Base-by-base conservation (phyloP, 1,139 yeast genomes). In the Waltiozyma sp. region DNA sequence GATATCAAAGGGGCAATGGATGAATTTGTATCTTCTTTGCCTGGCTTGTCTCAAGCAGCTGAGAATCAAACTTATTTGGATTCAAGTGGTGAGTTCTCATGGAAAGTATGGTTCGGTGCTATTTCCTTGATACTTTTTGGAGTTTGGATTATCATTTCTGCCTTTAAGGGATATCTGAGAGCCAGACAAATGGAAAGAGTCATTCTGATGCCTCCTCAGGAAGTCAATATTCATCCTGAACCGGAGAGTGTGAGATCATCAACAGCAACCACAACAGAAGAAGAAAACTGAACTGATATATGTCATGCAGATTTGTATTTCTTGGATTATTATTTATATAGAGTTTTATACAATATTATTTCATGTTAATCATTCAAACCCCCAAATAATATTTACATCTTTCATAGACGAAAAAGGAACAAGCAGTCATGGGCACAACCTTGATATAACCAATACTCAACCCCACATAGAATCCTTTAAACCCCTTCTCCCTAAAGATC, bases 341-440 rank as follows among this genome's bases (percentile, higher is more conserved):
- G 28, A 10, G n/a, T n/a, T n/a, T 4, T 26, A 4, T 5, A 6
- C 10, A 26, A 6, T 26, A 26, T 26, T 21, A 21, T 21, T 21
- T 5, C 23, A 21, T 21, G 23, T 4, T 21, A 4, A 7, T 28
- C 10, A 10, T n/a, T 31, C 34, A 31, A 31, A 31, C 34, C 16
- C 85, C 85, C 48, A 87, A 64, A 40, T 70, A 59, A 51, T 69
- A 65, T 65, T 91, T 91, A 64, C 81, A 72, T 49, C 96, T 72
- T 64, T 91, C 98, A 63, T 91, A 91, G 31, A 89, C 96, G 60
- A 78, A 89, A 62, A 89, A 91, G 15, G 96, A 83, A 62, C 97
- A 89, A 41, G 97, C 95, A 57, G 81, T 91, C 98, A 91, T 91
- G 16, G 99, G 99, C 19, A 85, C 79, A 38, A 91, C 95, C 63